Evolutionary conservation across 176 grass and related monocot genomes (phyloP), one percentile per base, ranked within the genome.

Genomic region (Oryza meyeriana): DNA sequence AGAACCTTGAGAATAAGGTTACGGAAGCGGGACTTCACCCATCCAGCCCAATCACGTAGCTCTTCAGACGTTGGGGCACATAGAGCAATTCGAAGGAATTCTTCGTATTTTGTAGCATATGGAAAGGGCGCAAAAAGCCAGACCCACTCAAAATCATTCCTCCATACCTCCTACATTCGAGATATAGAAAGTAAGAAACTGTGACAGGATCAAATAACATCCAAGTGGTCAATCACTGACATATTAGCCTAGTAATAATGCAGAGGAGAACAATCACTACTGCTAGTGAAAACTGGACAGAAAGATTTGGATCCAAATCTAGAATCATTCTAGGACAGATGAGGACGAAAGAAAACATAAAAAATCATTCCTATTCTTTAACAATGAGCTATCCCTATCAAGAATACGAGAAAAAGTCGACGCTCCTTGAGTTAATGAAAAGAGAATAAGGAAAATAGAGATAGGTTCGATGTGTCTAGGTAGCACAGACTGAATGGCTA

Each of bases 21-120:
- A 12, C 87, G 87, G 61, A 89, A 71, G 69, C 92, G 87, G 20
- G 87, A 94, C 81, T 94, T 94, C 58, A 94, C 89, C 92, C 92
- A 94, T 76, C 89, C 92, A 64, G 61, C 69, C 92, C 92, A 94
- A 13, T 94, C 84, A n/a, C 27, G 63, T 79, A 91, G 84, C 39
- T 94, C 88, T 30, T 74, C 69, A 48, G 18, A 72, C 9, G 44
- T 82, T 50, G 77, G 77, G 24, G 89, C 84, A 87, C 72, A 68
- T 55, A 94, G 75, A 80, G 82, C 50, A 57, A 94, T 85, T 34
- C 80, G 67, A 59, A 94, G 66, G 78, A 94, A 94, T 8, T 76
- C 77, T 38, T 30, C 16, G 66, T 91, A 83, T 48, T 34, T 79
- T 48, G 69, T 24, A 22, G 27, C 30, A 79, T 94, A 94, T 18